Conservation (phyloP, 148 eudicot genomes). For the Camellia lanceoleosa region DNA sequence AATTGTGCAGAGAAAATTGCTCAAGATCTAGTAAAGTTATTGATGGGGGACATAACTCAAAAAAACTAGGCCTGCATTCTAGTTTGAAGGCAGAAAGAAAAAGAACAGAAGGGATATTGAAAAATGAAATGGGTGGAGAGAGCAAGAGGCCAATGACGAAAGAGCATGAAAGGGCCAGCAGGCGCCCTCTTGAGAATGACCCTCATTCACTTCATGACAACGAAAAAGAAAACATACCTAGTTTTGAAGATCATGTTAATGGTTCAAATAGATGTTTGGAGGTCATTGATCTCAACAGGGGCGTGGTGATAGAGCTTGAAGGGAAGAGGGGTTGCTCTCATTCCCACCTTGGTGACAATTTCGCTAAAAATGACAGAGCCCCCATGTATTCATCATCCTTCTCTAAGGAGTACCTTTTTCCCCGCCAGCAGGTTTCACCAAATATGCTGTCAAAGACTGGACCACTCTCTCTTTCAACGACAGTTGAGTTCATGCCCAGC, state of each 20-base stretch:
- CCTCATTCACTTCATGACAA: not conserved
- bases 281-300: constrained; percentile 24
- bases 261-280: constrained; percentile 23
- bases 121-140: constrained; percentile 17
- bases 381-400: too few species aligned
- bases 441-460: too few species aligned
- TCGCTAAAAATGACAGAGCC: not conserved
- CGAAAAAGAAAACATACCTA: constrained; percentile 6
- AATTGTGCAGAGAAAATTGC: constrained; percentile 9
- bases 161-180: not conserved
- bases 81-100: constrained; percentile 12
- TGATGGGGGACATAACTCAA: constrained; percentile 5
- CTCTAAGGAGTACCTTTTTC: too few species aligned
- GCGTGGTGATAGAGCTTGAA: not conserved
- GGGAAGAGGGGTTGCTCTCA: constrained; percentile 7
- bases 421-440: too few species aligned
- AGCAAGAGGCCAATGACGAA: constrained; percentile 1
- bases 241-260: constrained; percentile 24
- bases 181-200: not conserved
- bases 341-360: not conserved
- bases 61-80: constrained; percentile 4
- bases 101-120: constrained; percentile 1
- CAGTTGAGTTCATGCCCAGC: too few species aligned
- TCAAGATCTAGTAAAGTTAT: constrained; percentile 14
- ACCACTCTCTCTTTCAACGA: too few species aligned